Conservation (phyloP, 2,329 filamentous ascomycete species). For the Fusarium tupiense region DNA sequence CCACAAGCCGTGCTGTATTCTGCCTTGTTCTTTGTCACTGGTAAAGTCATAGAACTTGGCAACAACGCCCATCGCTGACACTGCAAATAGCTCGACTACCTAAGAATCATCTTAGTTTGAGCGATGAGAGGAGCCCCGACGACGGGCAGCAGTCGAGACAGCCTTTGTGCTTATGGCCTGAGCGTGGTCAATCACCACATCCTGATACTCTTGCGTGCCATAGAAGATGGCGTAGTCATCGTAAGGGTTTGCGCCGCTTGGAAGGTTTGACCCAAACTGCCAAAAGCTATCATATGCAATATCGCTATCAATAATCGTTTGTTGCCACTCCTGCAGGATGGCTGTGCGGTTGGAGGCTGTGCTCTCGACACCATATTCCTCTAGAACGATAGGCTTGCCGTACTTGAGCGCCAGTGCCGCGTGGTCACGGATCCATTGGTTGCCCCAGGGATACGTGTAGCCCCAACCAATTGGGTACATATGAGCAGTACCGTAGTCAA, state of each 20-base stretch:
- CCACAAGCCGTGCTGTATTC: too few relatives aligned
- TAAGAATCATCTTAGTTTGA: neutral
- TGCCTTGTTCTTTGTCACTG: fast-evolving
- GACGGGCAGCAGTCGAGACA: neutral
- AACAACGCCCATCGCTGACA: fast-evolving
- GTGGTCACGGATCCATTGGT: slow-evolving; percentile 6
- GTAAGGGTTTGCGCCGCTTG: neutral
- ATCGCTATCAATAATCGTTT: neutral
- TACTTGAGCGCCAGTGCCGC: neutral
- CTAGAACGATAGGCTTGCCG: neutral
- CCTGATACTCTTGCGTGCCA: neutral
- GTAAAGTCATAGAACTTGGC: fast-evolving
- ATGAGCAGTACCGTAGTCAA: neutral
- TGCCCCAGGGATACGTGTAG: neutral
- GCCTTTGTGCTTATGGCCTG: neutral
- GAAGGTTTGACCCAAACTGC: neutral
- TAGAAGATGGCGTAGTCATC: neutral
- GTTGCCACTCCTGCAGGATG: neutral
- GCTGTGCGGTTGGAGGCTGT: neutral
- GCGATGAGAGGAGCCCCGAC: neutral
- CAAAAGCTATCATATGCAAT: neutral
- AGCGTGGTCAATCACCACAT: neutral
- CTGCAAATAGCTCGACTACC: neutral
- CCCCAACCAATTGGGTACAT: slow-evolving; percentile 8
- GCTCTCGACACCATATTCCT: neutral